Conservation (phyloP, 176 grass and related monocot species). For the barley (Hordeum vulgare) region MorexV3_pseudomolecules_assembly NC_058524.1:140126064-140126563, state of each 20-base stretch:
- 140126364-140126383: constrained; percentile 87
- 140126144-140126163: not conserved
- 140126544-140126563: constrained; percentile 83
- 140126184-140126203: not conserved
- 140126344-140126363: constrained; percentile 57
- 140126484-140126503: not conserved
- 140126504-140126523: constrained; percentile 20
- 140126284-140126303: not conserved
- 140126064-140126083: not conserved
- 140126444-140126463: constrained; percentile 20
- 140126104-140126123: not conserved
- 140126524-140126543: not conserved
- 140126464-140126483: no score
- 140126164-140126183: not conserved
- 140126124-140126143: constrained; percentile 26
- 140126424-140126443: constrained; percentile 97
- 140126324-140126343: not conserved
- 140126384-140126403: constrained; percentile 95
- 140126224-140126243: not conserved
- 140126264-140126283: not conserved
- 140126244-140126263: constrained; percentile 10
- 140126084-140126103: not conserved
- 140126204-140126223: not conserved
- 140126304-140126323: not conserved
- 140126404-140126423: constrained; percentile 99